Evolutionary conservation across 2,329 filamentous ascomycete species (phyloP), one percentile per base, ranked within the genome.

Genomic region (Stagonosporopsis chrysanthemi): DNA sequence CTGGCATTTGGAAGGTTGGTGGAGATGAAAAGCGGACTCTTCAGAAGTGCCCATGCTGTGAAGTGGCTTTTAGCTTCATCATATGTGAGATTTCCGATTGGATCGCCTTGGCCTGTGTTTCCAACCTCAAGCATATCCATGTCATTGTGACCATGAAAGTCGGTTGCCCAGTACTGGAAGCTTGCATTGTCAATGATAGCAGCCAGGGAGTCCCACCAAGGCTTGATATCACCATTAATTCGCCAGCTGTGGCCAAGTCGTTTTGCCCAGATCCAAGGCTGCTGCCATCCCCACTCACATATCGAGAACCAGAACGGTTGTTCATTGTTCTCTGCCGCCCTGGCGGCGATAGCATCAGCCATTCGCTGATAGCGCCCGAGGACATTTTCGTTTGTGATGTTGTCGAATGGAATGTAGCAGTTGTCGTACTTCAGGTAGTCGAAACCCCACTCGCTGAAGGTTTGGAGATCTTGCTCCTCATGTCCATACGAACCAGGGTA

Each of bases 381-480:
- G 2, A 70, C 64, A 38, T 70, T 71, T 33, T 68, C 63, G 36
- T 69, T 61, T 6, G 68, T 70, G 6, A 70, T 52, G 19, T 67
- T 69, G 56, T 73, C 70, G 39, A 60, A 65, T 5, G 75, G 75
- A 19, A 78, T 74, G 41, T 66, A 64, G 48, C 68, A 72, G 23
- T 70, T 71, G 47, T 72, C 69, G 42, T 72, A 72, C 38, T 70
- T 72, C 15, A 70, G 61, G 35, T 68, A 71, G 45, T 71, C 66
- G 40, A 71, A 58, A 6, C 62, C 68, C 67, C 68, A 71, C n/a
- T 63, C 62, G 1, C 83, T 81, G 64, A 82, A 87, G 0, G 83
- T 81, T 19, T 78, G 69, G 1, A 85, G 85, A 66, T 88, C 86
- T 12, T 83, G 72, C 1, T 76, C 69, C 64, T 88, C 85, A 52